Percentiles rank a stretch among this genome's conserved stretches.
Evolutionary conservation across 768 basidiomycete species (phyloP).

Genomic region (Tulasnella calospora): DNA sequence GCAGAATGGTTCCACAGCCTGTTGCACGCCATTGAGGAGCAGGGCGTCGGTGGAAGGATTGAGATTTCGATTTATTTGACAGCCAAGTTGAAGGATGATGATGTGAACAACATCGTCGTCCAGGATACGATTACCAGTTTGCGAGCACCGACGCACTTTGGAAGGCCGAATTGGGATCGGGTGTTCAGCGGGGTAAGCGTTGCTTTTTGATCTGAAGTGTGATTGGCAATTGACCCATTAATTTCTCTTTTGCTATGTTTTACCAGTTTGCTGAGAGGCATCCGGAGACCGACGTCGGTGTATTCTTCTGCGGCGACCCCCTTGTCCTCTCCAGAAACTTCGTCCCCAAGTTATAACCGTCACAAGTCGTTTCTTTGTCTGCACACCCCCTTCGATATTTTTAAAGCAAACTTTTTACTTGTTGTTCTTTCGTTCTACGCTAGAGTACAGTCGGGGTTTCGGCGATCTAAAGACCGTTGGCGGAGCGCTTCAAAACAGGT

Average conservation of each 20-base stretch:
- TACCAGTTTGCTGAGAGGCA: constrained; percentile 73
- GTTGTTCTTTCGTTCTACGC: not conserved
- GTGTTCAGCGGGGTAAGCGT: constrained; percentile 46
- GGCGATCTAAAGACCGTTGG: not conserved
- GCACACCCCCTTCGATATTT: not conserved
- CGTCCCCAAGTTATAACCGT: not conserved
- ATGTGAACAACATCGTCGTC: constrained; percentile 61
- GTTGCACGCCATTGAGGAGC: constrained; percentile 81
- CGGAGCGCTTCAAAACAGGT: too few relatives aligned
- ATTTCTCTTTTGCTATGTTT: constrained; percentile 6
- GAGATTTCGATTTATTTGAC: constrained; percentile 67
- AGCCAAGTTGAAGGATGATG: constrained; percentile 83
- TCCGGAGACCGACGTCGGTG: constrained; percentile 83
- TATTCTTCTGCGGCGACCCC: constrained; percentile 84
- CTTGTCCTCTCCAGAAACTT: constrained; percentile 52
- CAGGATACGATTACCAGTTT: constrained; percentile 88
- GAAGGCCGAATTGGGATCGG: constrained; percentile 79
- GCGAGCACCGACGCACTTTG: constrained; percentile 88
- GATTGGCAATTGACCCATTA: not conserved
- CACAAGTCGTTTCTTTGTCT: not conserved
- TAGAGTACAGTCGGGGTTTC: not conserved
- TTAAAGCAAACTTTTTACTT: not conserved
- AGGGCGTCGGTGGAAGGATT: constrained; percentile 76
- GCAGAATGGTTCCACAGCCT: constrained; percentile 95
- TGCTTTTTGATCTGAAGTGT: not conserved